Percentiles rank a stretch among this genome's conserved stretches.
phyloP scores from a whole-genome alignment of 768 basidiomycete species.

The Mycena olivaceomarginata region DNA sequence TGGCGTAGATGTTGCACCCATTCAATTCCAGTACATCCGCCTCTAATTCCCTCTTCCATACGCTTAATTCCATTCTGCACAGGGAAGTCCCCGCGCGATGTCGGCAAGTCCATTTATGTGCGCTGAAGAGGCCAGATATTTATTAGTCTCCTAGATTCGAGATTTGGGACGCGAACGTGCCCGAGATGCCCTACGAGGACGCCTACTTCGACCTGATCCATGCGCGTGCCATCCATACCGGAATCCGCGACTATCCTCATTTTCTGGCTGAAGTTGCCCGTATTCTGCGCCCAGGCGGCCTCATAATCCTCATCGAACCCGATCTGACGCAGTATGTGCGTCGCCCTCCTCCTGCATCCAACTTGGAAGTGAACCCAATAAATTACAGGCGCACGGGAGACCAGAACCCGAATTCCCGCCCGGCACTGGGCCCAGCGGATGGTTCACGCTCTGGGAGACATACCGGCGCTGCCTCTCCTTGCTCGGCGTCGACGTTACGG shows the following conservation, averaged over 20 bases:
- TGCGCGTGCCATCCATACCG: slow-evolving; percentile 80
- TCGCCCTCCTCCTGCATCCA: not conserved
- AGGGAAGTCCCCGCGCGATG: slow-evolving; percentile 28
- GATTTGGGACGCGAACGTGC: slow-evolving; percentile 79
- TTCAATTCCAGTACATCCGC: slow-evolving; percentile 22
- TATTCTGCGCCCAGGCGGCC: slow-evolving; percentile 81
- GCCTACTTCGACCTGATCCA: slow-evolving; percentile 82
- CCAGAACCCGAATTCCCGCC: slow-evolving; percentile 56
- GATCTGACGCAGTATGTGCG: slow-evolving; percentile 69
- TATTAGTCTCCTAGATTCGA: slow-evolving; percentile 72
- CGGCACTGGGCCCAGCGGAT: slow-evolving; percentile 69
- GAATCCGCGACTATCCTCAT: slow-evolving; percentile 77
- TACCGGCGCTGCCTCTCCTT: slow-evolving; percentile 73
- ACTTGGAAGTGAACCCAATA: not conserved
- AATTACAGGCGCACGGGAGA: slow-evolving; percentile 57
- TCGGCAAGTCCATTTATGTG: slow-evolving; percentile 2
- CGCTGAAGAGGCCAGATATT: not conserved
- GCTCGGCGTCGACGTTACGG: slow-evolving; percentile 73
- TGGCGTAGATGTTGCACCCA: slow-evolving; percentile 27
- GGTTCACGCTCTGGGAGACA: slow-evolving; percentile 79
- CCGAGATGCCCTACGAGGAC: slow-evolving; percentile 77
- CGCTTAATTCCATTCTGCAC: not conserved
- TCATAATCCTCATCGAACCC: slow-evolving; percentile 80
- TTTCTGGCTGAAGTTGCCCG: slow-evolving; percentile 78
- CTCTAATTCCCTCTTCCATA: not conserved